Evolutionary conservation across 345 rosid species (phyloP), one percentile per base, ranked within the genome.

Genomic region (Acer negundo): DNA sequence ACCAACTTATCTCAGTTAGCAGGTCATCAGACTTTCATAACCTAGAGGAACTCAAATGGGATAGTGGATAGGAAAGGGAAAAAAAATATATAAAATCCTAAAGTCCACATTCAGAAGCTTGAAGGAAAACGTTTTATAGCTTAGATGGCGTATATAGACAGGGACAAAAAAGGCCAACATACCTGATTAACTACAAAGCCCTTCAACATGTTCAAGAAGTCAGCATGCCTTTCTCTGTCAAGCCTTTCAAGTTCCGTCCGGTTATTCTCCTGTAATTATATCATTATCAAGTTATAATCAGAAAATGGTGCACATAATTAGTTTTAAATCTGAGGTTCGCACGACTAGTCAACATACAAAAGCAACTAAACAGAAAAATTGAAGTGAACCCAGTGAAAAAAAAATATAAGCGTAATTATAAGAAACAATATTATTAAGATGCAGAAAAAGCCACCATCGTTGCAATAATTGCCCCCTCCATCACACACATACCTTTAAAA

Each of bases 121-220:
- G 12, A 72, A 72, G 51, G n/a, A 38, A 51, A 72, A 20, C 16
- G 58, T 13, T 15, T 2, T 4, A 17, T 22, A 44, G 31, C 24
- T 16, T 15, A 67, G 7, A 68, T 23, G 62, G 42, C 40, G 59
- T 6, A 62, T 6, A 62, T 1, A 10, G 64, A 23, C 23, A 15
- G 20, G 22, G 62, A 71, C 47, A 31, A 13, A 66, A 44, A 46
- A 59, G 23, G 51, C 7, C 10, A 1, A 8, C 17, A 62, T 86
- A 95, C 98, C 98, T 95, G 99, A 82, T 87, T 95, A 78, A 82
- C 89, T 73, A 92, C 98, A 87, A 92, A 91, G 35, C 99, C 99
- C 81, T 91, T 93, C 87, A 93, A 77, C 99, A 93, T 95, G 88
- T 84, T 92, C 83, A 88, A 81, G 80, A 93, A 91, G 87, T 93